phyloP scores from a whole-genome alignment of 2,329 filamentous ascomycete species.

The Thelonectria discophora region DNA sequence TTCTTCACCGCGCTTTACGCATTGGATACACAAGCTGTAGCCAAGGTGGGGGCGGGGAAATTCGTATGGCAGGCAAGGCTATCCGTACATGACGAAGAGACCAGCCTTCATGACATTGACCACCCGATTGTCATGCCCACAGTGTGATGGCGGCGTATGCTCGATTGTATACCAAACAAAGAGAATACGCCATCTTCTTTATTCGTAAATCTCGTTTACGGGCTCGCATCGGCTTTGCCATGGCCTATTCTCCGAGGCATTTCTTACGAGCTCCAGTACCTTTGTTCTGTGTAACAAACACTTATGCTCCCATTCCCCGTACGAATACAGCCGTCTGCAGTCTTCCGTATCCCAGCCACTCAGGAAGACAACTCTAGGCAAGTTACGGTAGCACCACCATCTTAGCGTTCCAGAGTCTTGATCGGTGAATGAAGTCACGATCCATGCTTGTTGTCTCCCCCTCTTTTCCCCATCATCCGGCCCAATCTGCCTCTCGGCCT shows the following conservation, averaged over 20 bases:
- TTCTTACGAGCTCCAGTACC: background rate
- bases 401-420: background rate
- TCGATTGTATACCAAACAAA: no score
- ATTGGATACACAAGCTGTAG: background rate
- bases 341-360: background rate
- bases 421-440: background rate
- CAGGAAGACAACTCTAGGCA: background rate
- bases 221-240: no score
- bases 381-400: background rate
- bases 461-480: background rate
- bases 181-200: no score
- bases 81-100: background rate
- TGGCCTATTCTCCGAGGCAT: no score
- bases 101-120: background rate
- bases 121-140: background rate
- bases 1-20: conserved; percentile 10
- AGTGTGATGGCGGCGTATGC: no score
- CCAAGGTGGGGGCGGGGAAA: conserved; percentile 1
- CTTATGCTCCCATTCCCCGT: background rate
- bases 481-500: conserved; percentile 1
- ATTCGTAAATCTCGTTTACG: no score
- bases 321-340: no score
- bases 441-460: conserved; percentile 4
- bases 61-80: background rate
- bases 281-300: background rate